These are phyloP conservation scores for Ehretia macrophylla DNA, from an alignment of 257 asterid genomes.

Conservation along the genomic window DNA sequence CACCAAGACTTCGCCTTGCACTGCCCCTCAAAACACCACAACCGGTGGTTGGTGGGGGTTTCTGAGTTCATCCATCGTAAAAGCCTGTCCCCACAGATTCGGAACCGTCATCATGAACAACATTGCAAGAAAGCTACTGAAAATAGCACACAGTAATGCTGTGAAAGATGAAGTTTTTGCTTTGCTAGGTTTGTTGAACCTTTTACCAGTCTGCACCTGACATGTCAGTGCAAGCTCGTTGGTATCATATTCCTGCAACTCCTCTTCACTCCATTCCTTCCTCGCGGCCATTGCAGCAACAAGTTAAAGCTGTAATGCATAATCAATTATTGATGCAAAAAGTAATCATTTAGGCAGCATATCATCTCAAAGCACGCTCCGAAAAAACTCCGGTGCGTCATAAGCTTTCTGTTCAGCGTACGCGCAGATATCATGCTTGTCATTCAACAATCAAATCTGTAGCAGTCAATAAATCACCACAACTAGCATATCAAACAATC, in stretches of 20 bases:
- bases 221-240: slow-evolving; percentile 67
- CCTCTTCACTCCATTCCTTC: slow-evolving; percentile 55
- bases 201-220: slow-evolving; percentile 64
- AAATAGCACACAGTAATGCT: slow-evolving; percentile 35
- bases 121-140: slow-evolving; percentile 36
- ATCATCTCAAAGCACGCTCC: no score
- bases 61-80: slow-evolving; percentile 50
- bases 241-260: slow-evolving; percentile 74
- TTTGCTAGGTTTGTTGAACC: background rate
- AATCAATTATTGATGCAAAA: no score
- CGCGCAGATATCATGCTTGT: no score
- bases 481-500: no score
- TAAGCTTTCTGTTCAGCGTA: no score
- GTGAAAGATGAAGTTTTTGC: slow-evolving; percentile 25
- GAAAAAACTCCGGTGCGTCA: no score
- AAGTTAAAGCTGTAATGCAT: slow-evolving; percentile 44
- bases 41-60: slow-evolving; percentile 70
- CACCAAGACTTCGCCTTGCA: slow-evolving; percentile 52
- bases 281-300: slow-evolving; percentile 66
- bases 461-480: no score
- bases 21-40: slow-evolving; percentile 73
- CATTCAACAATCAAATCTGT: no score
- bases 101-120: slow-evolving; percentile 23
- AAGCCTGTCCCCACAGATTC: slow-evolving; percentile 38
- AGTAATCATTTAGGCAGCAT: no score